phyloP scores from a whole-genome alignment of 352 stramenopile genomes.

The Phytophthora uliginosa region DNA sequence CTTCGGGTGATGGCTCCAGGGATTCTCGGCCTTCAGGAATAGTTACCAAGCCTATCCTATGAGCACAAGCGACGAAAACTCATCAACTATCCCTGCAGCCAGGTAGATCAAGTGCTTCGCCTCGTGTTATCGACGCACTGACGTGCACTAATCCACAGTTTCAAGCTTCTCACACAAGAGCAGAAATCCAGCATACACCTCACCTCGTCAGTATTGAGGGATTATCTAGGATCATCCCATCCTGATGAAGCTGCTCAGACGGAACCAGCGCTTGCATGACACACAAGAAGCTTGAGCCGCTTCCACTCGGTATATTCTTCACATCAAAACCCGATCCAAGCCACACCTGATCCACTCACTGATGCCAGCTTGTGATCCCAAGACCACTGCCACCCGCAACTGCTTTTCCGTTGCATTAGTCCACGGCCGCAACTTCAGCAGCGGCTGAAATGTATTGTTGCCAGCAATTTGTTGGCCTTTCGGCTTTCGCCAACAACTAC shows the following conservation, averaged over 20 bases:
- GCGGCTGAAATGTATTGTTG: background rate
- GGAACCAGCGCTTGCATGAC: background rate
- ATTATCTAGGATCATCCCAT: background rate
- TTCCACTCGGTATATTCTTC: background rate
- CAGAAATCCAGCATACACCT: slow-evolving; percentile 4
- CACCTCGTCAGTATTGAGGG: background rate
- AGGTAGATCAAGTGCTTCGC: background rate
- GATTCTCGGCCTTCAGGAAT: background rate
- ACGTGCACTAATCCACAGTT: background rate
- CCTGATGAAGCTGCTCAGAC: background rate
- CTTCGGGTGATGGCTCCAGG: background rate
- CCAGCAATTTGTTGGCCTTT: background rate
- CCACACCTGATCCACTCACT: background rate
- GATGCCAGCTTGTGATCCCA: background rate
- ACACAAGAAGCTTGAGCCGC: background rate
- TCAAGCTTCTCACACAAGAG: background rate
- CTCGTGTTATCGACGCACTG: background rate
- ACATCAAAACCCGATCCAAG: background rate
- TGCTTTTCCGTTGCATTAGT: background rate
- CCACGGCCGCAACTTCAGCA: background rate
- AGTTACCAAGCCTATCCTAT: background rate
- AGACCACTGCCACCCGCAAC: background rate
- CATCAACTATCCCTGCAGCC: background rate
- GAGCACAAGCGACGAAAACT: background rate
- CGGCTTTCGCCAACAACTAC: background rate